Evolutionary conservation across 2,329 filamentous ascomycete genomes (phyloP), one percentile per base, ranked within the genome.

Genomic region (Zasmidium angulare): DNA sequence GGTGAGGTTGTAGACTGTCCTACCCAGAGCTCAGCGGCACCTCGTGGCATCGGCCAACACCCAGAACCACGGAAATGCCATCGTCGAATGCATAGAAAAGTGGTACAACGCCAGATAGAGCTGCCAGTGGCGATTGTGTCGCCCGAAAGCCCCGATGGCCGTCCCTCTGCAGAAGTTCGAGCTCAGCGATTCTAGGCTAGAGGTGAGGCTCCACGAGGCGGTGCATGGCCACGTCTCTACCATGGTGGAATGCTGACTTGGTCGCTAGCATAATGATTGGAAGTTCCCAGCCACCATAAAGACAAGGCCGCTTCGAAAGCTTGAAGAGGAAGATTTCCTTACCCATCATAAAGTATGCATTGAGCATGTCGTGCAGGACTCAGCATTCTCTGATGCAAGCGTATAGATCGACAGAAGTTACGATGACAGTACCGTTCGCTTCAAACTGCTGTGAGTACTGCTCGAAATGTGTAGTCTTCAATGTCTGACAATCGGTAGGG

Each of bases 311-410:
- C 52, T 73, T 53, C 60, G 68, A 54, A 63, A 69, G 36, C 55
- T 71, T 10, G 69, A 71, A 12, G 70, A 73, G 23, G 70, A 73
- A 47, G 69, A 71, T 48, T 73, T 73, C 55, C 59, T 73, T 19
- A 58, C 62, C 19, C 70, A 72, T 47, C 71, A 73, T 58, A 73
- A 71, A 62, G 68, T 60, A 52, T 29, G 60, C 10, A 11, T n/a
- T 19, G 11, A 46, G 36, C 19, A 22, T 36, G 31, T 43, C 29
- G n/a, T 17, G 31, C 20, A 46, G 3, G 19, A 19, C 10, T 4
- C 2, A 36, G 23, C 22, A 3, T 19, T 9, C 7, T 9, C 48
- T 56, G 48, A 56, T 47, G 11, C 19, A n/a, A 21, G 17, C n/a
- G 26, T 20, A 9, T 40, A 71, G 67, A 73, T 73, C 46, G 71